phyloP scores from a whole-genome alignment of 2,329 filamentous ascomycete species.

The Sphaerulina vaccinii region DNA sequence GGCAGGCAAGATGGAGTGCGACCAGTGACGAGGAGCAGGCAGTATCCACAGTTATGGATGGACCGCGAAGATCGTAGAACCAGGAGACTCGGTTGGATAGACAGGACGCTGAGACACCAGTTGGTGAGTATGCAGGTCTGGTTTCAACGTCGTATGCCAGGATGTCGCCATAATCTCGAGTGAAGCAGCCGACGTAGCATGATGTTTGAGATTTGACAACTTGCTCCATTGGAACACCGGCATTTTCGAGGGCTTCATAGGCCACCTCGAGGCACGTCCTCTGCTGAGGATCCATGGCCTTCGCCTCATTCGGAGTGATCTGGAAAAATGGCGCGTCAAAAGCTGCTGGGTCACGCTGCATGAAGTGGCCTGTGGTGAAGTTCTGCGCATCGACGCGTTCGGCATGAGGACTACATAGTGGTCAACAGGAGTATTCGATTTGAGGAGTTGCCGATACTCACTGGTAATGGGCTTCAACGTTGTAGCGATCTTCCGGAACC shows the following conservation, averaged over 20 bases:
- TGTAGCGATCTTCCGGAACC: conserved; percentile 4
- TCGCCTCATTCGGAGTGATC: conserved; percentile 6
- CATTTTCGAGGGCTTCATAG: conserved; percentile 24
- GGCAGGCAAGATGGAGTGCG: conserved; percentile 35
- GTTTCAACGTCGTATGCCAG: conserved; percentile 17
- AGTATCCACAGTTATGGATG: not conserved
- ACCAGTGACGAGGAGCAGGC: conserved; percentile 10
- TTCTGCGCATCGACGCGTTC: not conserved
- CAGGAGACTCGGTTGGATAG: conserved; percentile 26
- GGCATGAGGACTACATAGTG: not conserved
- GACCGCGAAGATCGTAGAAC: conserved; percentile 19
- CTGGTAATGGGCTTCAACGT: conserved; percentile 11
- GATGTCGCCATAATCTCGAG: conserved; percentile 19
- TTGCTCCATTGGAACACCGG: conserved; percentile 9
- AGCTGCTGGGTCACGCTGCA: not conserved
- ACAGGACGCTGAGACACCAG: conserved; percentile 7
- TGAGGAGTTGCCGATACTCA: not conserved
- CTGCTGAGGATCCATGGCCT: conserved; percentile 27
- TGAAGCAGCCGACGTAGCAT: conserved; percentile 20
- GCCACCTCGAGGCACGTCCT: conserved; percentile 21
- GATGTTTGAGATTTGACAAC: conserved; percentile 14
- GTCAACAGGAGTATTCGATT: not conserved
- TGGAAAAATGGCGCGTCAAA: conserved; percentile 8
- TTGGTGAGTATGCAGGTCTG: conserved; percentile 22
- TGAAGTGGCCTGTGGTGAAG: not conserved